A percentile compares a stretch with the other conserved stretches of the same genome.
Conservation (phyloP, 352 stramenopile genomes). For the Phytopythium kandeliae region DNA sequence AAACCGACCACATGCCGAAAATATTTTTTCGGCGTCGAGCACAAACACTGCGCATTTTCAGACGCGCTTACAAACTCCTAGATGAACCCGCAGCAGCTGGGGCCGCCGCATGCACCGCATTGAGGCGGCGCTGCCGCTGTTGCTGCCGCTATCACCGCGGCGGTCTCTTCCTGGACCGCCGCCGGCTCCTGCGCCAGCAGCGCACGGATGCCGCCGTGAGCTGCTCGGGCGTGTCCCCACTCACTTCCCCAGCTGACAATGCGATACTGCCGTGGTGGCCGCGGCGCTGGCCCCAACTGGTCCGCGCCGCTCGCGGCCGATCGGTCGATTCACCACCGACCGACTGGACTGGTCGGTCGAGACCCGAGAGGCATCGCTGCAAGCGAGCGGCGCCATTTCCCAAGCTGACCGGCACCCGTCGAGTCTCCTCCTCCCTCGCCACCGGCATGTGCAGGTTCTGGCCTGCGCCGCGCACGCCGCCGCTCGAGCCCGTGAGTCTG, state of each 20-base stretch:
- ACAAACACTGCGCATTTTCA: not conserved
- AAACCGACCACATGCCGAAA: not conserved
- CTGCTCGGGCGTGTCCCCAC: not conserved
- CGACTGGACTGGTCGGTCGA: too few species aligned
- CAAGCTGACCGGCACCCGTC: conserved; percentile 1
- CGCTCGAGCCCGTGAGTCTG: conserved; percentile 27
- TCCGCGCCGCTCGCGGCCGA: not conserved
- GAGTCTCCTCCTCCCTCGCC: not conserved
- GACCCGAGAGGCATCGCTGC: too few species aligned
- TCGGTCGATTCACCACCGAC: too few species aligned
- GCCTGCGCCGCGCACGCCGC: conserved; percentile 23
- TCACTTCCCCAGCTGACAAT: conserved; percentile 2
- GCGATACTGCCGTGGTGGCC: not conserved
- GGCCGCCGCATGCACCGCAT: conserved; percentile 1
- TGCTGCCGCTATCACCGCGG: too few species aligned
- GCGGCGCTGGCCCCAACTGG: not conserved
- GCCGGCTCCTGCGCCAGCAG: not conserved
- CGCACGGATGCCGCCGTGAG: too few species aligned
- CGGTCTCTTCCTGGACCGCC: not conserved
- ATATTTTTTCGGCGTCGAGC: conserved; percentile 5
- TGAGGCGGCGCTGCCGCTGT: not conserved
- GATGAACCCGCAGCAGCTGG: not conserved
- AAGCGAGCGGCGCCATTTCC: conserved; percentile 3
- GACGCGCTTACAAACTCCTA: not conserved
- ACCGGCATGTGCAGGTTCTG: conserved; percentile 22